Evolutionary conservation across 257 asterid species (phyloP).

Genomic region (Verbascum thapsus): DNA sequence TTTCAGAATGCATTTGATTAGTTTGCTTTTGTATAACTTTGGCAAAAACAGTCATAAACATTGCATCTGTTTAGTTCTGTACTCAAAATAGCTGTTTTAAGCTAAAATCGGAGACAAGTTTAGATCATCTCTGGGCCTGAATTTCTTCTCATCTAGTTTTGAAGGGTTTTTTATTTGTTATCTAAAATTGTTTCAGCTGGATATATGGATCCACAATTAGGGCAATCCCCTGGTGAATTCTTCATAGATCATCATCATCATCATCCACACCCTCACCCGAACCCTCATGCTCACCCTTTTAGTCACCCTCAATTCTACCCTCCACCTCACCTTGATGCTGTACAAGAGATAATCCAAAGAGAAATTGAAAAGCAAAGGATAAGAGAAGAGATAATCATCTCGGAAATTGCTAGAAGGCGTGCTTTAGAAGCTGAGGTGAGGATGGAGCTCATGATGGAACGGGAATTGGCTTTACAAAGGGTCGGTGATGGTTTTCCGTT

Average conservation of each 20-base stretch:
- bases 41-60: too few relatives aligned
- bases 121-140: background rate
- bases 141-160: background rate
- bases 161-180: background rate
- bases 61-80: too few relatives aligned
- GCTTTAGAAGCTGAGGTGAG: slow-evolving; percentile 45
- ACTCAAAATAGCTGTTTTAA: too few relatives aligned
- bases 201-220: background rate
- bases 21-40: slow-evolving; percentile 14
- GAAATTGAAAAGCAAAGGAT: slow-evolving; percentile 48
- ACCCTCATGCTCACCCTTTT: background rate
- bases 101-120: too few relatives aligned
- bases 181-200: slow-evolving; percentile 4
- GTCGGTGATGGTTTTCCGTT: slow-evolving; percentile 23
- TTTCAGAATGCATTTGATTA: background rate
- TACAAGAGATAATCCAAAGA: slow-evolving; percentile 29
- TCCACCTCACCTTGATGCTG: background rate
- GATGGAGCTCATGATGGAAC: slow-evolving; percentile 40
- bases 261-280: background rate
- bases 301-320: background rate
- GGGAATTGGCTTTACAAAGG: slow-evolving; percentile 35
- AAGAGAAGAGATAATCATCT: slow-evolving; percentile 44
- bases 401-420: slow-evolving; percentile 40
- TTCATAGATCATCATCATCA: background rate
- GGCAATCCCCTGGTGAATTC: background rate